Evolutionary conservation across 306 rosid genomes (phyloP), one percentile per base, ranked within the genome.

Genomic region (Senna siamea): DNA sequence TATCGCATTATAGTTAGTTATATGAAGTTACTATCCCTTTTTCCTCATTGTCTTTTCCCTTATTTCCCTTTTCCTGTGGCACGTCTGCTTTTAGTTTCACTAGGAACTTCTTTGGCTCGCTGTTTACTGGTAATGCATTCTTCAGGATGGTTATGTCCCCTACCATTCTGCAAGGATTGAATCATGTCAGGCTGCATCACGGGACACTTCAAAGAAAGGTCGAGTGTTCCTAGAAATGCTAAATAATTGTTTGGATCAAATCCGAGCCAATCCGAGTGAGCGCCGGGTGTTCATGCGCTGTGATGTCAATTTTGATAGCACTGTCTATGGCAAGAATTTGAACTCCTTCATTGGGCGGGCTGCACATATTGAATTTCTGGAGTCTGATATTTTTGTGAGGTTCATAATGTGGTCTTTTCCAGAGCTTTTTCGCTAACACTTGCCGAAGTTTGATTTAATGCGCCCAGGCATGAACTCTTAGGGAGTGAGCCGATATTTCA

Each of bases 111-210:
- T 62, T 43, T 19, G 46, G 73, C 46, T 69, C 54, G 66, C 34
- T 70, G 69, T 71, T 77, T 23, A 78, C 60, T 80, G 30, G 72
- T 70, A 61, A 58, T 13, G 5, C 41, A n/a, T 71, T 75, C 64
- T 52, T 64, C 86, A 93, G 98, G 98, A 93, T 67, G 96, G 98
- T 62, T 91, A 93, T 77, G 97, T 91, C 15, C 98, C 98, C 7
- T 91, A 93, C 60, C 98, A 93, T 82, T 93, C 98, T 17, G 98
- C 98, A 9, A 87, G 98, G 79, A 91, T 93, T 66, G 98, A 93
- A 71, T 81, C 84, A 67, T 93, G 98, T 77, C 94, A 80, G 28
- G 92, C 96, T 67, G 97, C 97, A 66, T 81, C 97, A 58, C 66
- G 75, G 38, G 98, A 93, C 83, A 76, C 68, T 70, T 89, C 97